phyloP scores from a whole-genome alignment of 2,329 filamentous ascomycete genomes.

The Exophiala xenobiotica region DNA sequence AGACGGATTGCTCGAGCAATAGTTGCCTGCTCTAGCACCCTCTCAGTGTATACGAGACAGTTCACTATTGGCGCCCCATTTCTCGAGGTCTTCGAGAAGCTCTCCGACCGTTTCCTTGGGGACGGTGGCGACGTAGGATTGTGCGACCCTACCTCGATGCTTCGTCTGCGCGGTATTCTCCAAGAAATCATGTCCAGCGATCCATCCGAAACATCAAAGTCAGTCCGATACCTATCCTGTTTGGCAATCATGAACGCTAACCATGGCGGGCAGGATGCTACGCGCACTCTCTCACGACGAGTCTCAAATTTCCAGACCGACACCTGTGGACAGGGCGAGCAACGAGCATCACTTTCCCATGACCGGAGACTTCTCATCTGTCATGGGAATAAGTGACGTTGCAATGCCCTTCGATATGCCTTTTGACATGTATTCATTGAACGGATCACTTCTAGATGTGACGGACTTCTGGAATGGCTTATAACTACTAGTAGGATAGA shows the following conservation, averaged over 20 bases:
- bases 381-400: conserved; percentile 23
- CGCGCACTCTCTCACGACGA: neutral
- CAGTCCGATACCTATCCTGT: neutral
- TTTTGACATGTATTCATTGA: conserved; percentile 21
- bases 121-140: conserved; percentile 8
- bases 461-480: conserved; percentile 20
- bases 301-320: neutral
- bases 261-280: too few species aligned
- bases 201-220: conserved; percentile 26
- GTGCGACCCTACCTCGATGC: conserved; percentile 1
- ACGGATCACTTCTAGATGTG: conserved; percentile 20
- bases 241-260: neutral
- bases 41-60: conserved; percentile 25
- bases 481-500: too few species aligned
- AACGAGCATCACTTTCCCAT: conserved; percentile 7
- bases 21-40: conserved; percentile 25
- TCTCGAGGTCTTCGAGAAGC: conserved; percentile 24
- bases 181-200: conserved; percentile 26
- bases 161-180: conserved; percentile 14
- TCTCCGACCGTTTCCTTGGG: conserved; percentile 22
- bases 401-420: conserved; percentile 25
- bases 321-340: neutral
- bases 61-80: conserved; percentile 23
- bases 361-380: conserved; percentile 22
- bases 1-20: conserved; percentile 23